Conservation (phyloP, 345 rosid species). For the Populus deltoides region DNA sequence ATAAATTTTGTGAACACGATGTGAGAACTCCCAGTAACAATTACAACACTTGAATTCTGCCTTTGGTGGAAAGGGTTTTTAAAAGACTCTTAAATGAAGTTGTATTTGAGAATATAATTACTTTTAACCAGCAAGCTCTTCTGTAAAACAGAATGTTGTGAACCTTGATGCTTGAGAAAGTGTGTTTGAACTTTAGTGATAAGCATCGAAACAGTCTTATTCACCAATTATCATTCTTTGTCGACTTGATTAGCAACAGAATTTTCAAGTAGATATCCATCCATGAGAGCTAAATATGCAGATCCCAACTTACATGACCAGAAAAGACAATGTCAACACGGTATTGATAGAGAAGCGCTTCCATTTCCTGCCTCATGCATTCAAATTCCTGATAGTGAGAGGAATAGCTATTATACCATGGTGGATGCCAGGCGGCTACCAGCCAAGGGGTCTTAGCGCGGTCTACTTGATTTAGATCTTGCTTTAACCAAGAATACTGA, state of each 20-base stretch:
- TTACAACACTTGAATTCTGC: neutral
- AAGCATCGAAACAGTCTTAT: neutral
- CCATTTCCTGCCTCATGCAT: conserved; percentile 95
- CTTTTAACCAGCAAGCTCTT: neutral
- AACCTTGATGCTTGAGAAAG: neutral
- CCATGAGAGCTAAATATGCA: too few species aligned
- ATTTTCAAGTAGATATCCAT: neutral
- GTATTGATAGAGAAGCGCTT: conserved; percentile 64
- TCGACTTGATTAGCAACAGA: neutral
- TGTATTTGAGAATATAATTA: neutral
- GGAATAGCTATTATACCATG: conserved; percentile 78
- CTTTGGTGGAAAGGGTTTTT: neutral
- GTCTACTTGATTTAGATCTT: conserved; percentile 56
- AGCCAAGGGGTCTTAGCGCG: conserved; percentile 72
- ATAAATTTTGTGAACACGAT: neutral
- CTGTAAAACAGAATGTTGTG: neutral
- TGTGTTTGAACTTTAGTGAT: neutral
- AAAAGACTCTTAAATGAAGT: neutral
- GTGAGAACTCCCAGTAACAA: neutral
- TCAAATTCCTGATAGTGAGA: conserved; percentile 90
- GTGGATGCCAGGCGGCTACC: conserved; percentile 81
- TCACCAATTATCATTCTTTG: neutral
- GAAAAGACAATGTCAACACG: conserved; percentile 66
- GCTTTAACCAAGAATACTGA: conserved; percentile 68
- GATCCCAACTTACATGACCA: conserved; percentile 63